A percentile compares a stretch with the other conserved stretches of the same genome.
phyloP scores from a whole-genome alignment of 495 filamentous ascomycete genomes.

The Talaromyces borbonicus region DNA sequence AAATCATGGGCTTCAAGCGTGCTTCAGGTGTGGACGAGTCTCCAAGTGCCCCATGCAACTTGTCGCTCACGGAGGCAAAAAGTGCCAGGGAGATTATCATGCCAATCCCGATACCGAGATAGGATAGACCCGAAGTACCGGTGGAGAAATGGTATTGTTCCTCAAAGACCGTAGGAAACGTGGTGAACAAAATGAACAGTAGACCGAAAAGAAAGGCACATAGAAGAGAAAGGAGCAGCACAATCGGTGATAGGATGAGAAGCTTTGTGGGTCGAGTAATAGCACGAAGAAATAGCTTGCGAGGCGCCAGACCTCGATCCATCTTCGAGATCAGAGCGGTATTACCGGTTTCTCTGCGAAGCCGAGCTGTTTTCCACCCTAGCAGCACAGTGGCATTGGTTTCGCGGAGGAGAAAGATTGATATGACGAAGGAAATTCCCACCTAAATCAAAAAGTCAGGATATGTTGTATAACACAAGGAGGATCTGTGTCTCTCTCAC shows the following conservation, averaged over 20 bases:
- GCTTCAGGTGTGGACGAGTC: not conserved
- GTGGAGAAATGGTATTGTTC: conserved; percentile 39
- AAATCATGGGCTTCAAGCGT: not conserved
- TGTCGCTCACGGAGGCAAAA: conserved; percentile 8
- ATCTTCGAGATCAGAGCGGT: not conserved
- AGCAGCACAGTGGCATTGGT: not conserved
- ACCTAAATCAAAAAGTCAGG: too few relatives aligned
- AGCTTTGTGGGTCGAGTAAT: not conserved
- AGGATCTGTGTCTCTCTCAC: too few relatives aligned
- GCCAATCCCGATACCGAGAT: conserved; percentile 43
- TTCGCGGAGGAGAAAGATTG: not conserved
- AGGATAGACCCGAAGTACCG: conserved; percentile 43
- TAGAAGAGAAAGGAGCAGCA: not conserved
- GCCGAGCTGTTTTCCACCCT: not conserved
- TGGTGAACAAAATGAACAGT: conserved; percentile 47
- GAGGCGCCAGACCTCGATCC: not conserved
- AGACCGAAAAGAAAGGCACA: conserved; percentile 28
- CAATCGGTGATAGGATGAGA: not conserved
- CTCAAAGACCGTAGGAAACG: conserved; percentile 43
- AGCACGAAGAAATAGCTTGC: not conserved
- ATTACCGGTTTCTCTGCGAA: not conserved
- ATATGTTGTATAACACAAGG: too few relatives aligned
- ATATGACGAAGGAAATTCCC: not conserved
- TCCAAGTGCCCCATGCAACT: not conserved
- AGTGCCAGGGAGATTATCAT: conserved; percentile 33